Evolutionary conservation across 2,329 filamentous ascomycete species (phyloP).

Genomic region (Penicillium italicum): DNA sequence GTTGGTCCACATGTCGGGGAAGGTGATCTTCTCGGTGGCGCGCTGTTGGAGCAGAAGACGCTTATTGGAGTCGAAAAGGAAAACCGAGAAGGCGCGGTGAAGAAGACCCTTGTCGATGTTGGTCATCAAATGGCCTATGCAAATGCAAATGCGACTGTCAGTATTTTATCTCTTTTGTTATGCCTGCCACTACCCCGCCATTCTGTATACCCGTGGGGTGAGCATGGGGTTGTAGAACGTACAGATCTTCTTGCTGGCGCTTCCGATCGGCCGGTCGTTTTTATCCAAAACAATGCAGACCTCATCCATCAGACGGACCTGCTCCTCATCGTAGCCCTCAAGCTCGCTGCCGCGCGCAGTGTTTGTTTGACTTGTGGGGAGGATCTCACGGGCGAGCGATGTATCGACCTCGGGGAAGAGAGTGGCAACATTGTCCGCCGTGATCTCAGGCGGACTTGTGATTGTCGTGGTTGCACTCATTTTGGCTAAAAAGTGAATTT

Average conservation of each 20-base stretch:
- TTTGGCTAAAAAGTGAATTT: conserved; percentile 3
- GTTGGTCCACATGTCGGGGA: conserved; percentile 99
- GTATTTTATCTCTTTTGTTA: conserved; percentile 3
- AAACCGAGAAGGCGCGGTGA: conserved; percentile 95
- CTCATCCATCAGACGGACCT: conserved; percentile 97
- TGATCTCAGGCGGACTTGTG: conserved; percentile 61
- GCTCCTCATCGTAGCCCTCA: conserved; percentile 91
- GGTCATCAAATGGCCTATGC: conserved; percentile 88
- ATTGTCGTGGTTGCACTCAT: conserved; percentile 49
- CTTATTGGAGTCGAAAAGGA: conserved; percentile 93
- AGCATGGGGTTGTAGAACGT: conserved; percentile 37
- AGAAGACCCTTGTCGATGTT: conserved; percentile 96
- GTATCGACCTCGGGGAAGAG: conserved; percentile 82
- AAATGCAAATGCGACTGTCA: conserved; percentile 11
- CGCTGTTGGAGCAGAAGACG: conserved; percentile 92
- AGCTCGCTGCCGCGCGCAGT: conserved; percentile 63
- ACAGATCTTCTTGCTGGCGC: conserved; percentile 98
- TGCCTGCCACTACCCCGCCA: conserved; percentile 9
- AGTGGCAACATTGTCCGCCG: conserved; percentile 77
- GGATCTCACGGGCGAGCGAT: conserved; percentile 51
- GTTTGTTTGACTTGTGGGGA: conserved; percentile 40
- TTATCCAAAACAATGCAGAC: conserved; percentile 96
- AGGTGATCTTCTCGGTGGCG: conserved; percentile 95
- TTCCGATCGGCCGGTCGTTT: conserved; percentile 88
- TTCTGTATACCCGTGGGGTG: neutral